phyloP scores from a whole-genome alignment of 106 monocot genomes.

The Narthecium ossifragum region DNA sequence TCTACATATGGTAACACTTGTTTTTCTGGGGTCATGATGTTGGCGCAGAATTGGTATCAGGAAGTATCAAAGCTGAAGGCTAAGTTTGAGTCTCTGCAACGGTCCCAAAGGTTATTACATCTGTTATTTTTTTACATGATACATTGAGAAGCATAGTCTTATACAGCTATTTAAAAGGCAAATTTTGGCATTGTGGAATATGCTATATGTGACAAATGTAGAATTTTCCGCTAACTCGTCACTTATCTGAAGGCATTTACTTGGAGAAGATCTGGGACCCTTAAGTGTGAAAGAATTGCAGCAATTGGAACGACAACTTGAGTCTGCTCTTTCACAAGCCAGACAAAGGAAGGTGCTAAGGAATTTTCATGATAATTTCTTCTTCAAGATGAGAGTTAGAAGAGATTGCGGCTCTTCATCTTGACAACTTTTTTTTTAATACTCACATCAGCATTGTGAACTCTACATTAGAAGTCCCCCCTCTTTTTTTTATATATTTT shows the following conservation, averaged over 20 bases:
- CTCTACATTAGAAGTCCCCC: too few species aligned
- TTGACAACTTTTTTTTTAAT: too few species aligned
- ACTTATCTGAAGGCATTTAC: constrained; percentile 34
- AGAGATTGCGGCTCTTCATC: too few species aligned
- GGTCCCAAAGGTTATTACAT: constrained; percentile 38
- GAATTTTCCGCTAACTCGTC: background rate
- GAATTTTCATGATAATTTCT: too few species aligned
- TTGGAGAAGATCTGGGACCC: constrained; percentile 58
- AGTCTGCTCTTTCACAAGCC: constrained; percentile 40
- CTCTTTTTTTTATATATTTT: too few species aligned
- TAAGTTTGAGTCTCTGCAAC: constrained; percentile 43
- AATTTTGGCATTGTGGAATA: background rate
- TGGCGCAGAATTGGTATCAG: constrained; percentile 45
- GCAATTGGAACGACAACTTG: constrained; percentile 50
- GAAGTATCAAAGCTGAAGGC: constrained; percentile 49
- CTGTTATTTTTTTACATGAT: too few species aligned
- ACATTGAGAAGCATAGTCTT: background rate
- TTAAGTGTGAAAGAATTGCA: constrained; percentile 52
- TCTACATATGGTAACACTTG: too few species aligned
- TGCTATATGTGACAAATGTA: background rate
- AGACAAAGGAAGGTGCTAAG: constrained; percentile 48
- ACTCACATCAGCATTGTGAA: too few species aligned
- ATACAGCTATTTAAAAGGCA: too few species aligned
- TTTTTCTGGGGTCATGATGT: too few species aligned
- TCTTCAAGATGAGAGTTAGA: too few species aligned